Conservation (phyloP, 75 land plant genomes). For the Picea glauca region DNA sequence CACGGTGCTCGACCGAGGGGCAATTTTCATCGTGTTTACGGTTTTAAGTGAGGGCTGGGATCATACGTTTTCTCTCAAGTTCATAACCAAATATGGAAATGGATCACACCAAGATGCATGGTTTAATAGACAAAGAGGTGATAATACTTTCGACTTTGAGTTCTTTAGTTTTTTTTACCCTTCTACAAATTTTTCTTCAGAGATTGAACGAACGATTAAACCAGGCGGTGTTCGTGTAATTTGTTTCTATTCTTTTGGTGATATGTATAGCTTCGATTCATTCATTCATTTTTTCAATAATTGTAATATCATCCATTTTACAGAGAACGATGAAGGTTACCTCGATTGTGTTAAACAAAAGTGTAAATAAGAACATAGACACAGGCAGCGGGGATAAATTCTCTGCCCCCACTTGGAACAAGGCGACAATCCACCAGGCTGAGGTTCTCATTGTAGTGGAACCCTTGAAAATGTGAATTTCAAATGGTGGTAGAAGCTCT, state of each 20-base stretch:
- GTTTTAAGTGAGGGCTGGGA: no score
- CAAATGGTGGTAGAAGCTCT: no score
- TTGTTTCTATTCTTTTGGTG: conserved; percentile 50
- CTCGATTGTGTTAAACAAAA: conserved; percentile 30
- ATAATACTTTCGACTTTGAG: conserved; percentile 30
- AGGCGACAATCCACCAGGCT: conserved; percentile 25
- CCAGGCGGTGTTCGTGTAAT: conserved; percentile 41
- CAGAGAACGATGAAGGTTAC: conserved; percentile 17
- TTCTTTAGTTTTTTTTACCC: conserved; percentile 27
- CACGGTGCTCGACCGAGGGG: no score
- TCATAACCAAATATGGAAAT: no score
- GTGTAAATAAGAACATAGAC: conserved; percentile 6
- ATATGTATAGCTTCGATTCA: conserved; percentile 33
- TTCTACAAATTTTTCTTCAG: conserved; percentile 30
- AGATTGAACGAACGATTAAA: conserved; percentile 38
- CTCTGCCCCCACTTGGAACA: conserved; percentile 14
- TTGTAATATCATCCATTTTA: conserved; percentile 35
- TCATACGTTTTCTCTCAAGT: no score
- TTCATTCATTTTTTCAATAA: conserved; percentile 27
- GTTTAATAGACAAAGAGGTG: not conserved
- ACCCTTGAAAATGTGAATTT: conserved; percentile 13
- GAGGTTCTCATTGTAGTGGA: conserved; percentile 55
- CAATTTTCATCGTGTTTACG: no score
- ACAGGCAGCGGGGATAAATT: conserved; percentile 71
- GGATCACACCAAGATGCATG: no score